These are phyloP conservation scores for Rhizopogon roseolus DNA, from an alignment of 768 basidiomycete genomes.

Conservation along the genomic window DNA sequence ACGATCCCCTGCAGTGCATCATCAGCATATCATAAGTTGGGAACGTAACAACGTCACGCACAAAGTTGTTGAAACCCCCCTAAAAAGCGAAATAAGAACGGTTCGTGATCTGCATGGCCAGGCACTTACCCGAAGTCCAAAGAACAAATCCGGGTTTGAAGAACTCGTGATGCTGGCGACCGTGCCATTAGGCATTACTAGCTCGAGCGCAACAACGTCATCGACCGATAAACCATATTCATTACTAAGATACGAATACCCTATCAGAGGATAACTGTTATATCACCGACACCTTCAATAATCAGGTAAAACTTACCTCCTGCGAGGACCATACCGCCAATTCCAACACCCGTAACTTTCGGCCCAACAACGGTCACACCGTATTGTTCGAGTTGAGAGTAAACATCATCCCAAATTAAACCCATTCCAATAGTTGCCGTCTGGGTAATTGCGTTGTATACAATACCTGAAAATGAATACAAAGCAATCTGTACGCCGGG, in stretches of 20 bases:
- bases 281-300: neutral
- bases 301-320: too few species aligned
- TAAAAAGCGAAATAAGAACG: conserved; percentile 16
- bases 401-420: too few species aligned
- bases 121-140: conserved; percentile 34
- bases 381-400: too few species aligned
- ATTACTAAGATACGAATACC: conserved; percentile 61
- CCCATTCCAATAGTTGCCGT: too few species aligned
- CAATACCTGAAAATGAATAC: too few species aligned
- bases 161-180: conserved; percentile 28
- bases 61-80: conserved; percentile 65
- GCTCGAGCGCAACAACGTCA: conserved; percentile 47
- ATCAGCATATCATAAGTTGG: neutral
- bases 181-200: conserved; percentile 51
- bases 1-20: conserved; percentile 43
- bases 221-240: conserved; percentile 56
- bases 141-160: conserved; percentile 36
- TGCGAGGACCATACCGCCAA: too few species aligned
- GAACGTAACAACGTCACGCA: conserved; percentile 8
- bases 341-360: too few species aligned
- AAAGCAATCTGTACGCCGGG: too few species aligned
- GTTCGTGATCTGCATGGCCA: neutral
- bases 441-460: too few species aligned
- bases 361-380: too few species aligned
- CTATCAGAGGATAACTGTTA: conserved; percentile 15